Evolutionary conservation across 352 stramenopile genomes (phyloP), one percentile per base, ranked within the genome.

Genomic region (Globisporangium parvum): DNA sequence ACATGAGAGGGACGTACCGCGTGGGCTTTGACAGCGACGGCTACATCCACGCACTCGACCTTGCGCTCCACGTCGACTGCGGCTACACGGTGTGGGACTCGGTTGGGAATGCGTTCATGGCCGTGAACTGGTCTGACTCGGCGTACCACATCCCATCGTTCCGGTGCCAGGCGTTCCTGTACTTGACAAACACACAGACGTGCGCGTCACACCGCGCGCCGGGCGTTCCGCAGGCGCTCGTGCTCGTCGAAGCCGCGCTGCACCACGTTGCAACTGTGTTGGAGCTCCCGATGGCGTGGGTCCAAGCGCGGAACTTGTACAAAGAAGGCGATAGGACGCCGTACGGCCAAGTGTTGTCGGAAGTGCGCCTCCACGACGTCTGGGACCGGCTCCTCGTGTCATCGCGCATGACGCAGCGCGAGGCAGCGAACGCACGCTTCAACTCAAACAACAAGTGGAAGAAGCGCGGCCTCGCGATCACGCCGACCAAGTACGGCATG

Each of bases 161-260:
- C 51, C 77, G 84, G 45, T 92, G 79, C 9, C 76, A 81, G n/a
- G 96, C 91, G 15, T 84, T 81, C 9, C 73, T 92, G 9, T 98
- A 95, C 68, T 96, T 96, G 54, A 98, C 95, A 0, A 96, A 96
- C 48, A 85, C 97, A 57, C 80, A 95, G 20, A 92, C 90, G 8
- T 96, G 98, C 64, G 98, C 95, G 9, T 96, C 96, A 1, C 98
- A 97, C 69, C 74, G 95, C 42, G 96, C 95, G 0, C 98, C 98
- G 73, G 96, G 96, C 51, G 95, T 90, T 6, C 95, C 95, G 1
- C 96, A 99, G 62, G 85, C 88, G 12, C 77, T 97, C 51, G 75
- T 96, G 45, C 76, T 97, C 28, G 76, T 77, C 4, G 95, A 99
- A 62, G 96, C 95, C 41, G 88, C 98, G 48, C 90, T 99, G 31